Evolutionary conservation across 2,329 filamentous ascomycete species (phyloP).

Genomic region (Aquanectria penicillioides): DNA sequence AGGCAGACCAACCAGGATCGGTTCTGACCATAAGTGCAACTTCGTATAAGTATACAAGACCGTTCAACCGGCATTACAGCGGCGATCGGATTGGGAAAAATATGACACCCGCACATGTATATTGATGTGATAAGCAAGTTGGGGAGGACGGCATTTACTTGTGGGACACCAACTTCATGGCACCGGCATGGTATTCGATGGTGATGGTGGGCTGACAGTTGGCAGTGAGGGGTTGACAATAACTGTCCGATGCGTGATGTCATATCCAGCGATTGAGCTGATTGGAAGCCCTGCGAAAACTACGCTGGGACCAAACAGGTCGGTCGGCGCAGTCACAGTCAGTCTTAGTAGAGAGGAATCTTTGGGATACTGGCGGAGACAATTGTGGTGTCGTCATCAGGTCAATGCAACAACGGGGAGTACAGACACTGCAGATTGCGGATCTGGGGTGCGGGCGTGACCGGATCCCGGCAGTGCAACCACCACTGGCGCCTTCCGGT

Average conservation of each 20-base stretch:
- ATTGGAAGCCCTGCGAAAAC: too few species aligned
- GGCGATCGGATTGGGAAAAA: slow-evolving; percentile 1
- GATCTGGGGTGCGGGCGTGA: too few species aligned
- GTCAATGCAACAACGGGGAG: too few species aligned
- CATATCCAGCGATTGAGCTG: slow-evolving; percentile 5
- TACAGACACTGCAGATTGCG: too few species aligned
- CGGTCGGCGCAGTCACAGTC: too few species aligned
- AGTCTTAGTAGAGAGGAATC: too few species aligned
- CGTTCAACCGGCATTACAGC: background rate
- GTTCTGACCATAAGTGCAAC: background rate
- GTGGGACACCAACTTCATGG: background rate
- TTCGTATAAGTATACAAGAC: background rate
- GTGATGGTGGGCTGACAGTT: background rate
- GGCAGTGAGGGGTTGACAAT: background rate
- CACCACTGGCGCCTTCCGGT: too few species aligned
- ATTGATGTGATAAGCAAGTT: slow-evolving; percentile 4
- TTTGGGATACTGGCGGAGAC: too few species aligned
- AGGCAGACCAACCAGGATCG: background rate
- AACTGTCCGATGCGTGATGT: slow-evolving; percentile 10
- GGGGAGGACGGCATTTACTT: background rate
- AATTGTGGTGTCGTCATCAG: too few species aligned
- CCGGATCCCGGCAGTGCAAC: too few species aligned
- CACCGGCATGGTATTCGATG: background rate
- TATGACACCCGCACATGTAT: slow-evolving; percentile 4
- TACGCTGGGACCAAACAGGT: too few species aligned